Conservation (phyloP, 2,329 filamentous ascomycete species). For the Erysiphe pulchra region DNA sequence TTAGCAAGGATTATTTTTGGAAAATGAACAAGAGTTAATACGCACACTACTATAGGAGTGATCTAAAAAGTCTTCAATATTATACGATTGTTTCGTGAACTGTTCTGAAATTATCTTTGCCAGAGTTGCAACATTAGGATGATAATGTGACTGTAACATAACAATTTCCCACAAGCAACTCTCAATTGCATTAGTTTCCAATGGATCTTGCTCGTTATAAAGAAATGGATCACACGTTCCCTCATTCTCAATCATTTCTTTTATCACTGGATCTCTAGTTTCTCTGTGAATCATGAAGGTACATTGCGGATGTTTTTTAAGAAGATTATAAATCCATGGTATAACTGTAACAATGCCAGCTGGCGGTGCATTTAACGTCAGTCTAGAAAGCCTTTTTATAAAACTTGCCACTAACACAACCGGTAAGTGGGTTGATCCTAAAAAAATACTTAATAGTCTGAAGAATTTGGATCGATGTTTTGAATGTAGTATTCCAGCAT, state of each 20-base stretch:
- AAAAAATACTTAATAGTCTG: conserved; percentile 70
- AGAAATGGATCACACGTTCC: conserved; percentile 51
- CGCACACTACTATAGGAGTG: conserved; percentile 66
- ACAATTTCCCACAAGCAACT: conserved; percentile 90
- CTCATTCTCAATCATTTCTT: conserved; percentile 31
- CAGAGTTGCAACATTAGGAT: conserved; percentile 86
- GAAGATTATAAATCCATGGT: conserved; percentile 85
- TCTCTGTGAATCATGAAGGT: conserved; percentile 91
- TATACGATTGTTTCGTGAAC: conserved; percentile 88
- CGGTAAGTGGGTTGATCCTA: conserved; percentile 77
- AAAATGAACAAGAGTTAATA: conserved; percentile 6
- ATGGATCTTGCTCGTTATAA: conserved; percentile 51
- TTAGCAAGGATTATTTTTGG: conserved; percentile 12
- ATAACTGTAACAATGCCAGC: conserved; percentile 70
- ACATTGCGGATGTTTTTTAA: conserved; percentile 70
- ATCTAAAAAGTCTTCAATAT: conserved; percentile 90
- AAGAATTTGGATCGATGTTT: conserved; percentile 89
- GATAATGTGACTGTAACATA: conserved; percentile 75
- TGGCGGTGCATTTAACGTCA: conserved; percentile 71
- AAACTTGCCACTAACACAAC: conserved; percentile 82
- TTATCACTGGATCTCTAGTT: conserved; percentile 28
- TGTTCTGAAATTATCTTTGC: conserved; percentile 87
- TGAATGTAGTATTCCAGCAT: conserved; percentile 68
- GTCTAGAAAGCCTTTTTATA: conserved; percentile 69
- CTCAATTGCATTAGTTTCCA: conserved; percentile 66